These are phyloP conservation scores for Pythium chondricola DNA, from an alignment of 352 stramenopile genomes.

Conservation along the genomic window DNA sequence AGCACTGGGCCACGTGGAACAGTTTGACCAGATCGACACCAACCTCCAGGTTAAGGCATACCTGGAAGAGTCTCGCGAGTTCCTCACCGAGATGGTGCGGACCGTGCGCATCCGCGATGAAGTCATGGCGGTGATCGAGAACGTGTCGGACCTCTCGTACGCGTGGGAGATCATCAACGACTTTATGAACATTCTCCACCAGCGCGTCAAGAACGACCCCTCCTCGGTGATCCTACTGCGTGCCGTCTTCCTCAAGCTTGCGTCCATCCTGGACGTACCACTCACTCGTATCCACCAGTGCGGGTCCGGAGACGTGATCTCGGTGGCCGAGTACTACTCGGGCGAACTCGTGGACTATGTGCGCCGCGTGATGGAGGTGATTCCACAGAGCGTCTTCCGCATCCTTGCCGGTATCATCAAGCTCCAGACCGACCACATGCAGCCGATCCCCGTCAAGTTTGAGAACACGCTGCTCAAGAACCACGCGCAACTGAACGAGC, in stretches of 20 bases:
- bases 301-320: constrained; percentile 88
- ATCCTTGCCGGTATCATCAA: constrained; percentile 92
- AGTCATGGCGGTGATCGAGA: constrained; percentile 90
- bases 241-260: constrained; percentile 93
- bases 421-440: constrained; percentile 89
- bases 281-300: constrained; percentile 91
- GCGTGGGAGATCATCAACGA: constrained; percentile 93
- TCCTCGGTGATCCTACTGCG: constrained; percentile 90
- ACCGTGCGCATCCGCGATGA: constrained; percentile 90
- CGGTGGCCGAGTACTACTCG: constrained; percentile 93
- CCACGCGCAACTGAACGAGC: constrained; percentile 88
- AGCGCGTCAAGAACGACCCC: constrained; percentile 90
- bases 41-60: constrained; percentile 95
- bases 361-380: constrained; percentile 92
- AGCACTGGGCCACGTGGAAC: constrained; percentile 92
- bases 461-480: constrained; percentile 91
- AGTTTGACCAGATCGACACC: constrained; percentile 95
- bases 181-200: constrained; percentile 93
- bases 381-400: constrained; percentile 93
- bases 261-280: constrained; percentile 92
- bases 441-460: constrained; percentile 88
- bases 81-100: constrained; percentile 94
- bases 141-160: constrained; percentile 93
- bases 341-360: constrained; percentile 93
- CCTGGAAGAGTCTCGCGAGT: constrained; percentile 86